These are phyloP conservation scores for Bruguiera gymnorhiza DNA, from an alignment of 345 rosid genomes.

Conservation along the genomic window DNA sequence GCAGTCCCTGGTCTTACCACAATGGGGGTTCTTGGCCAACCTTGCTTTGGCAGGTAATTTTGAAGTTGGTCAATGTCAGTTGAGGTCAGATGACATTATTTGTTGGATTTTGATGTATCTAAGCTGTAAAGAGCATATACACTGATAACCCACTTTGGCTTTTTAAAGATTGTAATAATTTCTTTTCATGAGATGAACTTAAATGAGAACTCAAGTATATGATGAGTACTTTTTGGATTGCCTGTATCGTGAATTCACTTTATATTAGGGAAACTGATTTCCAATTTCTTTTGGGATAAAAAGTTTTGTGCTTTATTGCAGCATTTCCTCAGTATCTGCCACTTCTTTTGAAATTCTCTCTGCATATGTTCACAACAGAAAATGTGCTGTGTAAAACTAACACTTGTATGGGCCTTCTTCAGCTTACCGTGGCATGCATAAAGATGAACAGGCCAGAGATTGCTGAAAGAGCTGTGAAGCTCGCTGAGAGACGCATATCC, in stretches of 20 bases:
- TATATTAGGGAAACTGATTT: too few relatives aligned
- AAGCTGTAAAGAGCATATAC: neutral
- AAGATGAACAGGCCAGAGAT: constrained; percentile 86
- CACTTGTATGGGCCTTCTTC: constrained; percentile 16
- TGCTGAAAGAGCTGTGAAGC: constrained; percentile 64
- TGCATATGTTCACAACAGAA: neutral
- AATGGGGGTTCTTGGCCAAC: constrained; percentile 98
- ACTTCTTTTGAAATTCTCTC: neutral
- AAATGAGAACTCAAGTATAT: too few relatives aligned
- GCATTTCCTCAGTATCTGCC: too few relatives aligned
- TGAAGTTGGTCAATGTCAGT: constrained; percentile 3
- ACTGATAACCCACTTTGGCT: neutral
- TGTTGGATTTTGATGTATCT: neutral
- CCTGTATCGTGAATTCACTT: too few relatives aligned
- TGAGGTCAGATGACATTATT: neutral
- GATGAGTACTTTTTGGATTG: too few relatives aligned
- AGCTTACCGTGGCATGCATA: constrained; percentile 84
- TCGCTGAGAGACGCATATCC: constrained; percentile 68
- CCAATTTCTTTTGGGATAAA: too few relatives aligned
- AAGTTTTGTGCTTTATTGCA: too few relatives aligned
- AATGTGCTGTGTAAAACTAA: constrained; percentile 3
- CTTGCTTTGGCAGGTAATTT: constrained; percentile 91
- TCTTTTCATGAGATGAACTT: neutral
- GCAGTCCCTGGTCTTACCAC: constrained; percentile 97
- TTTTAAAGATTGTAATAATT: neutral